These are phyloP conservation scores for Sicyos edulis DNA, from an alignment of 306 rosid genomes.

Conservation along the genomic window DNA sequence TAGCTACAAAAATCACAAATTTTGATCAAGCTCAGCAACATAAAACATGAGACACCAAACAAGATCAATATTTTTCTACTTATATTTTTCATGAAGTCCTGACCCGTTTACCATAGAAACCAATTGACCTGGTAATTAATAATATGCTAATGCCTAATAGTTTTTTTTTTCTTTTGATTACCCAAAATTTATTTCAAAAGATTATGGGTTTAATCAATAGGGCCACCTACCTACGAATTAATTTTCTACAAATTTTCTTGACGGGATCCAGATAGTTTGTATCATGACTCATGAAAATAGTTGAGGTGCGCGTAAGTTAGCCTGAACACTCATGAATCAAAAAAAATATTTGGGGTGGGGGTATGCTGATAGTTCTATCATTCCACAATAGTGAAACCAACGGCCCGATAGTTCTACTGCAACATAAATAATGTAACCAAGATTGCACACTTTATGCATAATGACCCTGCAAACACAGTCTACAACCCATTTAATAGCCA, in stretches of 20 bases:
- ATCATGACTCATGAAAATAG: too few species aligned
- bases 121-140: neutral
- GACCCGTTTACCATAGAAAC: neutral
- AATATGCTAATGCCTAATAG: neutral
- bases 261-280: too few species aligned
- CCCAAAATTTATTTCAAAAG: too few species aligned
- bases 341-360: too few species aligned
- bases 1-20: conserved; percentile 36
- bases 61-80: neutral
- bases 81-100: neutral
- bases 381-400: neutral
- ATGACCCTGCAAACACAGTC: too few species aligned
- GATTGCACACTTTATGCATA: neutral
- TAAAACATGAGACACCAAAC: neutral
- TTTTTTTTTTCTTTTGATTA: neutral
- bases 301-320: too few species aligned
- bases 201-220: too few species aligned
- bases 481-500: too few species aligned
- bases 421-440: neutral
- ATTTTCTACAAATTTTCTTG: too few species aligned
- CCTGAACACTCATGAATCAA: too few species aligned
- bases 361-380: neutral
- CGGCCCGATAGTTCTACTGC: neutral
- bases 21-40: conserved; percentile 7
- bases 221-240: too few species aligned